Evolutionary conservation across 345 rosid species (phyloP).

Genomic region (Acer yangbiense): DNA sequence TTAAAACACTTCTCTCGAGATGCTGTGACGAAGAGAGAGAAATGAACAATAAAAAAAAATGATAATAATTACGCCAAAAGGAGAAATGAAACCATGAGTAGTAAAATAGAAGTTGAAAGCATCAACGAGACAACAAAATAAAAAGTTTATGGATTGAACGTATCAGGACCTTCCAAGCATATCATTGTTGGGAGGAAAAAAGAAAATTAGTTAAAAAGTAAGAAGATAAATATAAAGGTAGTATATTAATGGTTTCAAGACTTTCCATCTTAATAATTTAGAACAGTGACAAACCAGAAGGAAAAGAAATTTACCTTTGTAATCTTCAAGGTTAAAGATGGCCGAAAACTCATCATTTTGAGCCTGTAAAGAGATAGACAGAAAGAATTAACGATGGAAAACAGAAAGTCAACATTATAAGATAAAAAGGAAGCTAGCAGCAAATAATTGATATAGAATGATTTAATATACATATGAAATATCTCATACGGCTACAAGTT

Average conservation of each 20-base stretch:
- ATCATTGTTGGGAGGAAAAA: background rate
- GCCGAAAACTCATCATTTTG: constrained; percentile 82
- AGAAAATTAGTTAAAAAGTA: background rate
- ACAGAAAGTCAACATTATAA: background rate
- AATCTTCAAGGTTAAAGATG: constrained; percentile 91
- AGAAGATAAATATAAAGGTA: background rate
- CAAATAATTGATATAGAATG: background rate
- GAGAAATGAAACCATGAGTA: background rate
- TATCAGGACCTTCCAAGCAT: background rate
- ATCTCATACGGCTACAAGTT: background rate
- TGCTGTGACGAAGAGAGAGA: constrained; percentile 43
- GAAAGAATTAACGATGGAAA: background rate
- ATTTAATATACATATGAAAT: background rate
- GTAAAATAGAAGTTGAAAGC: background rate
- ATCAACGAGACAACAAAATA: background rate
- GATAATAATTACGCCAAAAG: constrained; percentile 6
- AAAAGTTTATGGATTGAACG: background rate
- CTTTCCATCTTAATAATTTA: background rate
- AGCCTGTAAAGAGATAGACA: constrained; percentile 53
- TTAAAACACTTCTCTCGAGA: constrained; percentile 90
- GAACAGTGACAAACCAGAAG: background rate
- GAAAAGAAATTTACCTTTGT: constrained; percentile 60
- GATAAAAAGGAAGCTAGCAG: background rate
- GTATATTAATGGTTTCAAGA: background rate
- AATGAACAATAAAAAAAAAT: constrained; percentile 12